Evolutionary conservation across 1,284 basidiomycete species (phyloP).

Genomic region (Austroboletus novae-zelandiae): DNA sequence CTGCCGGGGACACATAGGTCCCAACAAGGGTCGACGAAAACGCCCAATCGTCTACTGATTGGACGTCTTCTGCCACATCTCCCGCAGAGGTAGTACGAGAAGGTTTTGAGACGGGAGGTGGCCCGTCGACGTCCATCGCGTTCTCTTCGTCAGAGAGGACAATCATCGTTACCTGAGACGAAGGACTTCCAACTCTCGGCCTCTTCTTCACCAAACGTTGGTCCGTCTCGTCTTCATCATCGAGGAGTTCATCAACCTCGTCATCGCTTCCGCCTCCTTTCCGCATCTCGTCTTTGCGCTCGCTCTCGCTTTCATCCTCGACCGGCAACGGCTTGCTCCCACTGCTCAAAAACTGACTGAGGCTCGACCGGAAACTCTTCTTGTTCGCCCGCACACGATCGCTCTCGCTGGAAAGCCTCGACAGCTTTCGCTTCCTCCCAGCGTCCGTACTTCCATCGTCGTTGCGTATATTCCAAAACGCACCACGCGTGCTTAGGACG

Average conservation of each 20-base stretch:
- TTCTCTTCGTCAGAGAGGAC: slow-evolving; percentile 28
- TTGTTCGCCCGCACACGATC: slow-evolving; percentile 6
- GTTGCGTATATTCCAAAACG: slow-evolving; percentile 44
- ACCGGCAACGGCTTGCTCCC: slow-evolving; percentile 36
- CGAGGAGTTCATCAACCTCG: slow-evolving; percentile 18
- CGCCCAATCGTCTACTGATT: slow-evolving; percentile 29
- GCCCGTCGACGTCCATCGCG: slow-evolving; percentile 28
- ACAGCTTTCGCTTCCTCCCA: slow-evolving; percentile 22
- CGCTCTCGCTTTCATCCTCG: slow-evolving; percentile 15
- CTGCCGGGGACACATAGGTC: slow-evolving; percentile 17
- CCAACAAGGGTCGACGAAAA: slow-evolving; percentile 28
- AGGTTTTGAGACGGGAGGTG: slow-evolving; percentile 4
- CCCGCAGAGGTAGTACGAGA: background rate
- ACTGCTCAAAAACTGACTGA: slow-evolving; percentile 53
- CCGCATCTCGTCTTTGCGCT: slow-evolving; percentile 13
- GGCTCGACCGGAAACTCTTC: slow-evolving; percentile 40
- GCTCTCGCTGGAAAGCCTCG: slow-evolving; percentile 12
- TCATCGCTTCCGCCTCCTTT: slow-evolving; percentile 7
- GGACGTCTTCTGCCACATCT: slow-evolving; percentile 9
- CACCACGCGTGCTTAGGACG: slow-evolving; percentile 45
- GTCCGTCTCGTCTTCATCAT: slow-evolving; percentile 4
- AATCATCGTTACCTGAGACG: slow-evolving; percentile 22
- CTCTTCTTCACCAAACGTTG: background rate
- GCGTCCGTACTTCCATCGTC: slow-evolving; percentile 19
- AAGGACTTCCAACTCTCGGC: slow-evolving; percentile 16